Base-by-base conservation (phyloP, 1,139 yeast genomes). In the Zygoascus meyerae region DNA sequence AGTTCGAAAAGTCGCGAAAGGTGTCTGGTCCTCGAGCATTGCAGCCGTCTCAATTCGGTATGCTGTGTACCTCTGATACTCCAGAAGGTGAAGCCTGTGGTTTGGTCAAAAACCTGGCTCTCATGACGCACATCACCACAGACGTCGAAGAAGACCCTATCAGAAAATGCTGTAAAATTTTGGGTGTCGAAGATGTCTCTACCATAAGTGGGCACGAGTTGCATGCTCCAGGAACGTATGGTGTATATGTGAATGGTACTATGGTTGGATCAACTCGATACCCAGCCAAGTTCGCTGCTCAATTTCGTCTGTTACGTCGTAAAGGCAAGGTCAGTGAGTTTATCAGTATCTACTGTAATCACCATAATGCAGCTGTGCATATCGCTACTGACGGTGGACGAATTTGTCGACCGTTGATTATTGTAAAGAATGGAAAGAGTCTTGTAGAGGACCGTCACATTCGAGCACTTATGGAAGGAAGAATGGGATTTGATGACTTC, bases 81-180 rank as follows among this genome's bases (percentile, higher is more conserved):
- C 99, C 99, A 2, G 99, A 92, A 77, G 99, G 99, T 74, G 99
- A 94, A 67, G 98, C 99, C 1, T 92, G 99, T 79, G 99, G 99
- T 61, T 77, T 92, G 65, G 98, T 92, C 32, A 92, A 92, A 67
- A 92, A 92, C 63, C 73, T 92, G 65, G 98, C 98, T 1, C 75
- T 92, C 47, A 92, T 92, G 99, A 92, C 99, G 12, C 99, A 92
- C 68, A 94, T 92, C 61, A 92, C 99, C 8, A 90, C 98, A 2
- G 99, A 92, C 66, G 97, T 87, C 59, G 99, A 92, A 66, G 97
- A 92, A 63, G 85, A 75, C 14, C 97, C 98, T 11, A 79, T 92
- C 40, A 78, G 75, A 55, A 78, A 77, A 51, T 72, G 90, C 40
- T 87, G 97, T 63, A 83, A 73, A 58, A 72, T 84, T 18, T 74